Percentiles rank a stretch among this genome's conserved stretches.
Conservation (phyloP, 1,139 yeast genomes). For the Blastobotrys serpentis region DNA sequence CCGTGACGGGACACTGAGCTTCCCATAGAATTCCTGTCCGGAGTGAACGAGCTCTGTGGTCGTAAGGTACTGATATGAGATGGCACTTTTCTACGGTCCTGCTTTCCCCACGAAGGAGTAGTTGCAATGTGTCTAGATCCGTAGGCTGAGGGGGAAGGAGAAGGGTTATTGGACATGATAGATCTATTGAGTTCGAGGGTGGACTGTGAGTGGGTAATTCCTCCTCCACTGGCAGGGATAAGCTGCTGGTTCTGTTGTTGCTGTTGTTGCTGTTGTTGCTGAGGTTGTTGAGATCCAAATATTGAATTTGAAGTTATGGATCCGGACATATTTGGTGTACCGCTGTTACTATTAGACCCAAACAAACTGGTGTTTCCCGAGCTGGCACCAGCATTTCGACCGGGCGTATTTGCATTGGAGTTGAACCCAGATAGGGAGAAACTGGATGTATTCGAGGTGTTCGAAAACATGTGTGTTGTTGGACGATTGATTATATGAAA, state of each 20-base stretch:
- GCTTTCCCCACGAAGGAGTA: conserved; percentile 28
- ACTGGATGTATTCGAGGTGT: conserved; percentile 9
- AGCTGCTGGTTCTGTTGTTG: conserved; percentile 26
- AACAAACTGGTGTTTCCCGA: conserved; percentile 7
- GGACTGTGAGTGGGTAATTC: conserved; percentile 31
- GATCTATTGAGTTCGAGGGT: conserved; percentile 26
- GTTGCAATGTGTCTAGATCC: conserved; percentile 12
- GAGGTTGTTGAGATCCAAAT: conserved; percentile 17
- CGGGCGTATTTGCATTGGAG: conserved; percentile 4
- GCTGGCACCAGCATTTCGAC: conserved; percentile 7
- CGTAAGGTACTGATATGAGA: conserved; percentile 26
- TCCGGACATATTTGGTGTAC: conserved; percentile 6
- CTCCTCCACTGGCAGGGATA: conserved; percentile 2
- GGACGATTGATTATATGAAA: neutral
- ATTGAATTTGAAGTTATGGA: neutral
- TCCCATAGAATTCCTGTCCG: conserved; percentile 20
- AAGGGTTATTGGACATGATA: neutral
- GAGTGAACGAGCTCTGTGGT: conserved; percentile 26
- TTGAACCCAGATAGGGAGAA: conserved; percentile 1
- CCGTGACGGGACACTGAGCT: conserved; percentile 19
- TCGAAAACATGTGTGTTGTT: neutral
- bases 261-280: conserved; percentile 17
- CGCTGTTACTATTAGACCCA: conserved; percentile 10
- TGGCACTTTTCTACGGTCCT: conserved; percentile 26
- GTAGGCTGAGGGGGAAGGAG: conserved; percentile 5